Conservation (phyloP, 176 grass and related monocot species). For the Tillandsia fasciculata region DNA sequence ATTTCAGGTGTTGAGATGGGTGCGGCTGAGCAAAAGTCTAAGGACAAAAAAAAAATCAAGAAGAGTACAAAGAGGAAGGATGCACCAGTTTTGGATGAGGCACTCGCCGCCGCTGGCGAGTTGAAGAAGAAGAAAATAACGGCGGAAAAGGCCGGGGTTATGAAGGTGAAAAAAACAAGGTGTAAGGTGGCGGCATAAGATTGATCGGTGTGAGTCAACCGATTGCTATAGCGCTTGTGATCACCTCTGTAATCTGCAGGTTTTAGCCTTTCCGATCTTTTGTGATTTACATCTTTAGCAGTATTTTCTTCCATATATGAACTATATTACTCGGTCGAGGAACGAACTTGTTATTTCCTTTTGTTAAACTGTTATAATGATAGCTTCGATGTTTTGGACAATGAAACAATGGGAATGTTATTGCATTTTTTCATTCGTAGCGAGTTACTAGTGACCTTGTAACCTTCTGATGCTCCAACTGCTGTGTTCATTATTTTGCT, state of each 20-base stretch:
- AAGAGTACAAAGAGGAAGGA: slow-evolving; percentile 6
- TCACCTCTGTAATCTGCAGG: background rate
- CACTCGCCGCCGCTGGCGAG: slow-evolving; percentile 6
- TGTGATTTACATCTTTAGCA: background rate
- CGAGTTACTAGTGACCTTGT: background rate
- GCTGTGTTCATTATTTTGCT: no score
- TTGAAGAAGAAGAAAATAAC: slow-evolving; percentile 30
- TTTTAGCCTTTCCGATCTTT: background rate
- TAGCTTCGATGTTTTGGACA: background rate
- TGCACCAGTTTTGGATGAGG: background rate
- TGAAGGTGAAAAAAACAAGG: slow-evolving; percentile 31
- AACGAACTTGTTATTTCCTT: background rate
- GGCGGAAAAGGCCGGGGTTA: slow-evolving; percentile 15
- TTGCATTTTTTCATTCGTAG: background rate
- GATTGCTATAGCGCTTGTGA: background rate
- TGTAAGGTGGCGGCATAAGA: slow-evolving; percentile 24
- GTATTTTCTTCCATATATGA: no score
- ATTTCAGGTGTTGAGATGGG: background rate
- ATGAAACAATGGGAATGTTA: background rate
- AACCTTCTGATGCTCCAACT: background rate
- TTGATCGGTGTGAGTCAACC: background rate
- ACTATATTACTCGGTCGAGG: background rate
- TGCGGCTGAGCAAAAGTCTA: slow-evolving; percentile 3
- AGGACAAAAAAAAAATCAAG: background rate
- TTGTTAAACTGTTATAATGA: background rate